phyloP scores from a whole-genome alignment of 371 early-diverging fungal species.

The Capniomyces stellatus region DNA sequence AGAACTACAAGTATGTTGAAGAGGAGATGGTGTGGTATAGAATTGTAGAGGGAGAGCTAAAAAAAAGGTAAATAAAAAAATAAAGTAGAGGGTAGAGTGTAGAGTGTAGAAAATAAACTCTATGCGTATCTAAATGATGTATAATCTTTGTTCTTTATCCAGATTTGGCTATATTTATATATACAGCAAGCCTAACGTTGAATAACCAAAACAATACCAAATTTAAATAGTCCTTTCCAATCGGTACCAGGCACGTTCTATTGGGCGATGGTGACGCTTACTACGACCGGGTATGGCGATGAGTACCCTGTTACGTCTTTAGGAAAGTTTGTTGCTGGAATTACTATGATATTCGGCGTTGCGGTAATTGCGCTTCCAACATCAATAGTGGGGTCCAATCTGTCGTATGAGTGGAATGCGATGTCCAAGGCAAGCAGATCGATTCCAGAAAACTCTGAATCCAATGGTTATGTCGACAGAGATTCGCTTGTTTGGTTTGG shows the following conservation, averaged over 20 bases:
- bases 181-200: no score
- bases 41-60: conserved; percentile 10
- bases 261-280: conserved; percentile 67
- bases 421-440: conserved; percentile 6
- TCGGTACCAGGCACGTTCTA: conserved; percentile 38
- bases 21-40: conserved; percentile 17
- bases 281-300: conserved; percentile 74
- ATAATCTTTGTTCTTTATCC: no score
- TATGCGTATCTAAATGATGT: no score
- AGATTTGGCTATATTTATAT: no score
- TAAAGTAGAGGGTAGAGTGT: no score
- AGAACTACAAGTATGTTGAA: conserved; percentile 14
- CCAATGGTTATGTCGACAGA: no score
- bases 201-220: no score
- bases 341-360: conserved; percentile 70
- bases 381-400: conserved; percentile 69
- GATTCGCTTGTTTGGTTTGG: no score
- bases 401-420: conserved; percentile 26
- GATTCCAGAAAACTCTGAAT: background rate
- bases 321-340: conserved; percentile 63
- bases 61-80: no score
- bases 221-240: conserved; percentile 30
- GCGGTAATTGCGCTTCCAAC: conserved; percentile 69
- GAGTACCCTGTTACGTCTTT: conserved; percentile 65
- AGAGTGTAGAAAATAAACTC: no score